These are phyloP conservation scores for Bipolaris bicolor DNA, from an alignment of 2,329 filamentous ascomycete species.

Conservation along the genomic window DNA sequence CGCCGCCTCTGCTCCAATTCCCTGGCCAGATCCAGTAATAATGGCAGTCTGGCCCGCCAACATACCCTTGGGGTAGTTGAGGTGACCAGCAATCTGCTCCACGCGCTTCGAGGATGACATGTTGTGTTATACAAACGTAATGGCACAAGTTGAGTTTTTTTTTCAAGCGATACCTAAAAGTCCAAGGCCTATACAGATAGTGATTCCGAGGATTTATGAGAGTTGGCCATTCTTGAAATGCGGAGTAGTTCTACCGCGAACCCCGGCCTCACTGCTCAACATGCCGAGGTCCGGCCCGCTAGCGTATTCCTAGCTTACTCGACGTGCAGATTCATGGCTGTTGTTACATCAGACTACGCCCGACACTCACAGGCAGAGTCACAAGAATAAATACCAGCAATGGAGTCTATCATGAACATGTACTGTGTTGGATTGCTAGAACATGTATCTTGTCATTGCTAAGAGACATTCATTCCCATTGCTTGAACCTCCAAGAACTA, in stretches of 20 bases:
- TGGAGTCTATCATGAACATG: too few species aligned
- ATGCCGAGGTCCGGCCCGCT: slow-evolving; percentile 22
- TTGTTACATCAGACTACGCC: not conserved
- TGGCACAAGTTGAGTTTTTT: not conserved
- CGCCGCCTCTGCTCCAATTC: slow-evolving; percentile 85
- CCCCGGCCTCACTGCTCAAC: slow-evolving; percentile 16
- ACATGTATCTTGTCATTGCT: not conserved
- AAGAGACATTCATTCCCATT: too few species aligned
- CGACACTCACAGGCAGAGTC: too few species aligned
- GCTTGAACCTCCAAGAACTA: not conserved
- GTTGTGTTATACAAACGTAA: not conserved
- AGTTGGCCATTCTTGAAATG: slow-evolving; percentile 14
- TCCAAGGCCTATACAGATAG: not conserved
- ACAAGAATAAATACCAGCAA: too few species aligned
- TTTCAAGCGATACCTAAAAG: not conserved
- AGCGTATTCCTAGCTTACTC: slow-evolving; percentile 18
- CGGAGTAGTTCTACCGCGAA: slow-evolving; percentile 23
- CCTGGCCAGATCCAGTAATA: slow-evolving; percentile 84
- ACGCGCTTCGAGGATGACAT: slow-evolving; percentile 55
- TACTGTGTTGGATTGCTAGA: not conserved
- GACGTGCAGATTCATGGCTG: not conserved
- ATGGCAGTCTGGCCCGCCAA: slow-evolving; percentile 83
- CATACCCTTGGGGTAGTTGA: slow-evolving; percentile 82
- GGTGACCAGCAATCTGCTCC: slow-evolving; percentile 74
- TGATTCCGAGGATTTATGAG: not conserved